phyloP scores from a whole-genome alignment of 169 alveolate genomes.

The Plasmodium gaboni region DNA sequence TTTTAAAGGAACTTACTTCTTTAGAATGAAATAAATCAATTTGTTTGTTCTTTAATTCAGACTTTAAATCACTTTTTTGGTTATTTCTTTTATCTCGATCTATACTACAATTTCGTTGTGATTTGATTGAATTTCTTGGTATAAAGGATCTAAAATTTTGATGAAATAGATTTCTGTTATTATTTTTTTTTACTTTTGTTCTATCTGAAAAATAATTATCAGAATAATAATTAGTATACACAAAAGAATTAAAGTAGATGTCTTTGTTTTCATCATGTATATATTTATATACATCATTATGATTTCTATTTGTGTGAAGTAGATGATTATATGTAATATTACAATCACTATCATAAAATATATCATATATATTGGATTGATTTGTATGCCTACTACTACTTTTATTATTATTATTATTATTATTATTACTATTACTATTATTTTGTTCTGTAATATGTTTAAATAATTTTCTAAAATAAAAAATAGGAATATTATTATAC shows the following conservation, averaged over 20 bases:
- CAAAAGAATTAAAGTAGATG: slow-evolving; percentile 9
- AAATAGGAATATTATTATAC: slow-evolving; percentile 35
- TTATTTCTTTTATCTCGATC: slow-evolving; percentile 16
- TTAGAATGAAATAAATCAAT: slow-evolving; percentile 6
- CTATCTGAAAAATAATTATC: slow-evolving; percentile 68
- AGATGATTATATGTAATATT: slow-evolving; percentile 6
- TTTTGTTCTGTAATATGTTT: slow-evolving; percentile 23
- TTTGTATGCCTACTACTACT: too few relatives aligned
- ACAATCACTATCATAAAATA: slow-evolving; percentile 24
- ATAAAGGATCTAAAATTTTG: slow-evolving; percentile 13
- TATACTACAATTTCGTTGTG: background rate
- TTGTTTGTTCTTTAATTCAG: slow-evolving; percentile 5
- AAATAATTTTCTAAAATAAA: slow-evolving; percentile 37
- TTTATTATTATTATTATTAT: background rate
- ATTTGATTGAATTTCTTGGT: slow-evolving; percentile 7
- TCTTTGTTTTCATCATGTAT: slow-evolving; percentile 12
- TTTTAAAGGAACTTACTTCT: slow-evolving; percentile 9
- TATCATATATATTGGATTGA: background rate
- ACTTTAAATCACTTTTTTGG: slow-evolving; percentile 20
- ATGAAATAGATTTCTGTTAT: background rate
- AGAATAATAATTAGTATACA: slow-evolving; percentile 28
- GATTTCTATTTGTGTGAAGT: background rate
- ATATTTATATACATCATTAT: slow-evolving; percentile 7
- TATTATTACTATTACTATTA: slow-evolving; percentile 9
- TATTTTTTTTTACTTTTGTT: slow-evolving; percentile 24